Conservation (phyloP, 2,329 filamentous ascomycete genomes). For the Ophiocordyceps camponoti-saundersi region DNA sequence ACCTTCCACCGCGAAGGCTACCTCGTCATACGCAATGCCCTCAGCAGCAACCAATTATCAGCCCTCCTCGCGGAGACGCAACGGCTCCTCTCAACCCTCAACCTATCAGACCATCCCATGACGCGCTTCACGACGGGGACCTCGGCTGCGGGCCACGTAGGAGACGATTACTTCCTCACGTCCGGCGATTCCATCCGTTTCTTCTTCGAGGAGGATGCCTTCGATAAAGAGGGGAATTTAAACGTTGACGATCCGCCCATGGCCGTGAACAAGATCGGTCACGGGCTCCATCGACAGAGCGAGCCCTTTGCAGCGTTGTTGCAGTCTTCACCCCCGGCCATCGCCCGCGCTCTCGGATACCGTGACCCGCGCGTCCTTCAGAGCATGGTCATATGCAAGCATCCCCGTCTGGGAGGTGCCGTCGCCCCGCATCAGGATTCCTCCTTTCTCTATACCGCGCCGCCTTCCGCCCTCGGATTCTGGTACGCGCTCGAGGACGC, state of each 20-base stretch:
- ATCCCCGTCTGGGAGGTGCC: slow-evolving; percentile 84
- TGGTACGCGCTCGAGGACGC: slow-evolving; percentile 97
- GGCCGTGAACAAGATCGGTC: slow-evolving; percentile 81
- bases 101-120: slow-evolving; percentile 72
- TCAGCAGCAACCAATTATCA: slow-evolving; percentile 46
- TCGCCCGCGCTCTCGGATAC: slow-evolving; percentile 60
- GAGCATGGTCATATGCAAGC: slow-evolving; percentile 98
- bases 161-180: slow-evolving; percentile 83
- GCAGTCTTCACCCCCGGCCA: slow-evolving; percentile 26
- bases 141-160: slow-evolving; percentile 58
- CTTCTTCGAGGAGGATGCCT: slow-evolving; percentile 95
- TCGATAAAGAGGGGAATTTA: slow-evolving; percentile 46
- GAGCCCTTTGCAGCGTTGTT: slow-evolving; percentile 45
- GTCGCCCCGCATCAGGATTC: slow-evolving; percentile 87
- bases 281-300: slow-evolving; percentile 56
- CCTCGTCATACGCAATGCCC: slow-evolving; percentile 66
- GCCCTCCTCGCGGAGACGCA: slow-evolving; percentile 60
- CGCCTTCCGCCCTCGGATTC: slow-evolving; percentile 80
- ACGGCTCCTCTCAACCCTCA: slow-evolving; percentile 56
- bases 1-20: slow-evolving; percentile 75
- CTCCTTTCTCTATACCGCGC: slow-evolving; percentile 80
- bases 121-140: slow-evolving; percentile 78
- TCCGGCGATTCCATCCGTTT: slow-evolving; percentile 87
- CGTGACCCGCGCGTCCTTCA: slow-evolving; percentile 63
- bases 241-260: slow-evolving; percentile 56